Percentiles rank a stretch among this genome's conserved stretches.
These are phyloP conservation scores for Tanacetum coccineum DNA, from an alignment of 129 eudicot species.

Conservation along the genomic window DNA sequence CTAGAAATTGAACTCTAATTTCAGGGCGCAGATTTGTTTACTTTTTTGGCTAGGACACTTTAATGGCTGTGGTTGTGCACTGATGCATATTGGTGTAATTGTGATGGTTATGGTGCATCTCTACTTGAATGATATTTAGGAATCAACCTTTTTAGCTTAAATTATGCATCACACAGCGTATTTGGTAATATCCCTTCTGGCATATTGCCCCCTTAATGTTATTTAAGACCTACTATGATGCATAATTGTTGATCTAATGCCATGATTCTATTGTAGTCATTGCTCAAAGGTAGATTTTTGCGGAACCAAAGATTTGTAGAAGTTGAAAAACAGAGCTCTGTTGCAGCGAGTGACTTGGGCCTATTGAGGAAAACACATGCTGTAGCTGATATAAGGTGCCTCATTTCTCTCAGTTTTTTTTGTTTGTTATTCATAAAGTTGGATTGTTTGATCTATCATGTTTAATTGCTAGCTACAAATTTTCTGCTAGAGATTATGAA, in stretches of 20 bases:
- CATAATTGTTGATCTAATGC: conserved; percentile 22
- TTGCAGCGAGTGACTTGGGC: conserved; percentile 68
- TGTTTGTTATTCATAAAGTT: background rate
- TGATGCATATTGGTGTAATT: too few relatives aligned
- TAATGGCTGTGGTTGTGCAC: background rate
- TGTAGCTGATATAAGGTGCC: conserved; percentile 75
- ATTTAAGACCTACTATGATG: background rate
- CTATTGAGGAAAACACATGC: conserved; percentile 70
- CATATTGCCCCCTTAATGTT: background rate
- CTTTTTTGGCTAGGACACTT: background rate
- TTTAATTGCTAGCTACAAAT: background rate
- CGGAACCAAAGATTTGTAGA: conserved; percentile 38
- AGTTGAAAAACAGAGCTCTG: conserved; percentile 45
- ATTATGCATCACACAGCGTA: background rate
- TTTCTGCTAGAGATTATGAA: background rate
- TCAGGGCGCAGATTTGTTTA: background rate
- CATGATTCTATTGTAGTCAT: conserved; percentile 43
- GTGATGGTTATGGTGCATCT: conserved; percentile 10
- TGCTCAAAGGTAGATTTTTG: conserved; percentile 67
- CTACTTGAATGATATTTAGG: background rate
- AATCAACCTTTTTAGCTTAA: background rate
- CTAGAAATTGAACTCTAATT: background rate
- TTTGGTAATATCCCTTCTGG: conserved; percentile 1
- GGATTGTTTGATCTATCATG: conserved; percentile 3
- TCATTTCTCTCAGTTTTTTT: background rate